A percentile compares a stretch with the other conserved stretches of the same genome.
Evolutionary conservation across 352 stramenopile genomes (phyloP).

Genomic region (Phytophthora capsici): DNA sequence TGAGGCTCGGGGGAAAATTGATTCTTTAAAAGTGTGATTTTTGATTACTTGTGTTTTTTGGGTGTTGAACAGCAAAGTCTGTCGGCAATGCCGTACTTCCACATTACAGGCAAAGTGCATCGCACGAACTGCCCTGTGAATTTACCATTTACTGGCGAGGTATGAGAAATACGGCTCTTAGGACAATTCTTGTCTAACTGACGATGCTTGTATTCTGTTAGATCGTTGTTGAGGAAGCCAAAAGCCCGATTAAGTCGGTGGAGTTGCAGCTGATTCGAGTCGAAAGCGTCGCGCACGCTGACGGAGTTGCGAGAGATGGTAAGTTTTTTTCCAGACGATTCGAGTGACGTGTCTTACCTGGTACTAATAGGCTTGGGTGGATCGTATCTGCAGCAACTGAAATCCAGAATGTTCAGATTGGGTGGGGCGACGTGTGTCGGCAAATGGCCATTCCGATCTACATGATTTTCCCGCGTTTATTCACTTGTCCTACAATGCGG

Average conservation of each 20-base stretch:
- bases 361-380: not conserved
- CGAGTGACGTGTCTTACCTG: not conserved
- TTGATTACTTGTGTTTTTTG: conserved; percentile 9
- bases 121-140: conserved; percentile 92
- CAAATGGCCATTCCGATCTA: conserved; percentile 94
- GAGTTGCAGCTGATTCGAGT: conserved; percentile 92
- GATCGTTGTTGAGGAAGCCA: conserved; percentile 83
- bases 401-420: conserved; percentile 95
- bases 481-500: conserved; percentile 93
- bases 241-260: conserved; percentile 83
- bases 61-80: conserved; percentile 49
- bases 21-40: not conserved
- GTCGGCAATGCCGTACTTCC: conserved; percentile 74
- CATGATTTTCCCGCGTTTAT: conserved; percentile 94
- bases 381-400: conserved; percentile 77
- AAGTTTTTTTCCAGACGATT: not conserved
- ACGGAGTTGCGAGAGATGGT: conserved; percentile 86
- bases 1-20: conserved; percentile 14
- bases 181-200: conserved; percentile 14
- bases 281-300: conserved; percentile 83
- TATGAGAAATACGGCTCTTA: conserved; percentile 28
- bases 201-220: conserved; percentile 19
- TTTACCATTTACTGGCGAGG: conserved; percentile 89
- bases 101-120: conserved; percentile 85
- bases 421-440: conserved; percentile 89